A percentile compares a stretch with the other conserved stretches of the same genome.
These are phyloP conservation scores for carrot (Daucus carota) DNA, from an alignment of 129 eudicot species.

Conservation along the genomic window DNA sequence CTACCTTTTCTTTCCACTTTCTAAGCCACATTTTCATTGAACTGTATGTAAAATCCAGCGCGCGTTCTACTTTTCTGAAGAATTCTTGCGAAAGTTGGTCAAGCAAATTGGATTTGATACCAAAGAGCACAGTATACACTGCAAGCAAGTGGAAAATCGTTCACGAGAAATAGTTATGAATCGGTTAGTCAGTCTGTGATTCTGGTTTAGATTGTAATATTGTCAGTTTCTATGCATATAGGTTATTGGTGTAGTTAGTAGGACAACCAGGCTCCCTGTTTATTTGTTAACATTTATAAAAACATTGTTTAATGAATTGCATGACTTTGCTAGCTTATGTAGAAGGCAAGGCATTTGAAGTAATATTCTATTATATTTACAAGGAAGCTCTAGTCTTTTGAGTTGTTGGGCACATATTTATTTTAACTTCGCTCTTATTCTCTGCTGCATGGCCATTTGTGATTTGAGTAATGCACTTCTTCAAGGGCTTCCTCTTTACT, in stretches of 20 bases:
- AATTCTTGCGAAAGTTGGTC: conserved; percentile 57
- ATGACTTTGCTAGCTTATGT: neutral
- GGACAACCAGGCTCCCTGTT: neutral
- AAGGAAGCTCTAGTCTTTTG: neutral
- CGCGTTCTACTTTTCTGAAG: conserved; percentile 91
- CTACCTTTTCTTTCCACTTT: neutral
- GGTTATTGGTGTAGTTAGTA: neutral
- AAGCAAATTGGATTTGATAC: conserved; percentile 55
- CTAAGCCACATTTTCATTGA: neutral
- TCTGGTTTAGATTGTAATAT: neutral
- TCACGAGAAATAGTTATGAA: conserved; percentile 86
- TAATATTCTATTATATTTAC: neutral
- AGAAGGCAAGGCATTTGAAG: neutral
- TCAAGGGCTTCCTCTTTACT: neutral
- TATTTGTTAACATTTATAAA: neutral
- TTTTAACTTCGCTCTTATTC: neutral
- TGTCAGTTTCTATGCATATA: neutral
- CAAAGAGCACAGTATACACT: conserved; percentile 64
- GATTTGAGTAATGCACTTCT: neutral
- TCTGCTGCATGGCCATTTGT: neutral
- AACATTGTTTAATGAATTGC: neutral
- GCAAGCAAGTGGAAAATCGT: conserved; percentile 97
- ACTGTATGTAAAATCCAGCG: conserved; percentile 37
- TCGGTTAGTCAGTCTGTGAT: conserved; percentile 41
- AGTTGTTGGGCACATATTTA: neutral